phyloP scores from a whole-genome alignment of 257 asterid species.

The Solanum okadae region DNA sequence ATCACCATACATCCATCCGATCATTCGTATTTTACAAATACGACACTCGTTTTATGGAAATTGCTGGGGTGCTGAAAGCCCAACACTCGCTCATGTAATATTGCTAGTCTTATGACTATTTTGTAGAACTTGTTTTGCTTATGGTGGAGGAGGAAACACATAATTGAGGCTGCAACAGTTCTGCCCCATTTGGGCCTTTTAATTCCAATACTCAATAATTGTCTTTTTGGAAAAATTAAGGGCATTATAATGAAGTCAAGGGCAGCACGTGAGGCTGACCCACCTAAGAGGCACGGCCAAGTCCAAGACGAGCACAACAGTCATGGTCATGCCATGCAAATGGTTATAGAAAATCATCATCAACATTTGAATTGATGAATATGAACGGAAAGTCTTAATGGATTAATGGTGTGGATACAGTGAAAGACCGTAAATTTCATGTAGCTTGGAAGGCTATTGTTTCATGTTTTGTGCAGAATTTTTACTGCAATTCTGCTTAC shows the following conservation, averaged over 20 bases:
- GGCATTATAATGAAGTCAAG: neutral
- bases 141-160: neutral
- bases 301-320: neutral
- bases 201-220: neutral
- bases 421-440: neutral
- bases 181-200: neutral
- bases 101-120: neutral
- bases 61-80: neutral
- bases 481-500: neutral
- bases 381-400: neutral
- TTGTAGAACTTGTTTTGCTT: neutral
- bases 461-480: neutral
- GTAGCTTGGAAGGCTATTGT: neutral
- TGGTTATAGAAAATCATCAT: neutral
- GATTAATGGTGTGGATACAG: neutral
- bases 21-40: neutral
- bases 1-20: neutral
- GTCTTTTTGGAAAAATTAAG: neutral
- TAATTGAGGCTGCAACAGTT: neutral
- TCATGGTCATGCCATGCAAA: neutral
- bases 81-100: neutral
- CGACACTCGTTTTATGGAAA: neutral
- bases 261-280: neutral
- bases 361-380: neutral
- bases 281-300: neutral